A percentile compares a stretch with the other conserved stretches of the same genome.
These are phyloP conservation scores for Boletus reticulatus DNA, from an alignment of 768 basidiomycete species.

Conservation along the genomic window DNA sequence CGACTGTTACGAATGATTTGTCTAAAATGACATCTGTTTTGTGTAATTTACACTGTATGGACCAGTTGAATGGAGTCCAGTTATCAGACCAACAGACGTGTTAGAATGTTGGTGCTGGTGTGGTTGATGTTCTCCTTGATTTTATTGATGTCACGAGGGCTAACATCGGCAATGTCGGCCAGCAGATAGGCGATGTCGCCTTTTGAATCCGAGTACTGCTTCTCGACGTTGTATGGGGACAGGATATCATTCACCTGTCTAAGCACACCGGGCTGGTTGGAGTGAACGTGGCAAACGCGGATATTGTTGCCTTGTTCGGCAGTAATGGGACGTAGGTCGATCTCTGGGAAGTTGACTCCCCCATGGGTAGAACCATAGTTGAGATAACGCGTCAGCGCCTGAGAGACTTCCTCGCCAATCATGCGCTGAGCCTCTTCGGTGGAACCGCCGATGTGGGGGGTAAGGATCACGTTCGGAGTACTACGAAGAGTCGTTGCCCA, in stretches of 20 bases:
- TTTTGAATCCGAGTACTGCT: conserved; percentile 98
- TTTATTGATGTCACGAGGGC: conserved; percentile 70
- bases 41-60: conserved; percentile 18
- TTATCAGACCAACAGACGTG: conserved; percentile 72
- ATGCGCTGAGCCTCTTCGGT: conserved; percentile 98
- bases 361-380: conserved; percentile 88
- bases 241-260: conserved; percentile 92
- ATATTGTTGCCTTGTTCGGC: conserved; percentile 78
- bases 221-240: conserved; percentile 96
- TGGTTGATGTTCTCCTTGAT: conserved; percentile 75
- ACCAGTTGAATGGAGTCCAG: conserved; percentile 51
- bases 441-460: conserved; percentile 98
- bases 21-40: neutral
- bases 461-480: conserved; percentile 90
- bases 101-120: conserved; percentile 86
- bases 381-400: conserved; percentile 83
- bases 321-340: conserved; percentile 90
- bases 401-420: conserved; percentile 94
- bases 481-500: conserved; percentile 77
- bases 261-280: conserved; percentile 93
- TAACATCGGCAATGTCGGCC: conserved; percentile 94
- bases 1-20: neutral
- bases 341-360: conserved; percentile 99
- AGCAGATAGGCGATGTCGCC: conserved; percentile 92
- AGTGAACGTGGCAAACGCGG: conserved; percentile 94